Evolutionary conservation across 2,329 filamentous ascomycete genomes (phyloP), one percentile per base, ranked within the genome.

Genomic region (Aureobasidium subglaciale): DNA sequence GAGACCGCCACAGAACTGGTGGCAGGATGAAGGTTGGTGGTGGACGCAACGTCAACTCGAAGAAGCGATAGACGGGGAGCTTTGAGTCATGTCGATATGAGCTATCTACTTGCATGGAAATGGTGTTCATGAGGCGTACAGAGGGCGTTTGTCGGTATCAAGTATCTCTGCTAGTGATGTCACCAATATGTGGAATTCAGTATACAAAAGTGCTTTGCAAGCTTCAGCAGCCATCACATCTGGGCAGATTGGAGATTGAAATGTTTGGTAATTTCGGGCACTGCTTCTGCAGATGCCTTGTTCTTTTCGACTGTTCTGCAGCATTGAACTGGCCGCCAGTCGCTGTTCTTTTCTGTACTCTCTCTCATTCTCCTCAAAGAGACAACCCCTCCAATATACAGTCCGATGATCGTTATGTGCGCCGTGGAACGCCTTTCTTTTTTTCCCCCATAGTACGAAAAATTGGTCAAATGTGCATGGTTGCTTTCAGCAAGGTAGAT

Each of bases 1-100:
- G 93, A 0, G 84, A 91, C 64, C 78, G 92, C 62, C 79, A 75
- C 7, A 81, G 73, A 4, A 80, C 82, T 2, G 48, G 48, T 24
- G 87, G 86, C 0, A 85, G 82, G 71, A 82, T 88, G 58, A 86
- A 83, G 66, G 84, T 97, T 10, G 93, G 93, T 8, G 90, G 89
- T 10, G 93, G 93, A 8, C 83, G 84, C 67, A 90, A 86, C 66
- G 82, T 97, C 52, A 99, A 99, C 72, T 85, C 88, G 32, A 86
- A 77, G 70, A 87, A 82, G 85, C 37, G 53, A 54, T 55, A 43
- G 46, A 38, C 18, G 16, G 18, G 34, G 34, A n/a, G 13, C 16
- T 16, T 32, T 22, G n/a, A 10, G 24, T 34, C 11, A 35, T 34
- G 29, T 13, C 20, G 43, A 22, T 25, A 48, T 16, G 43, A 34